phyloP scores from a whole-genome alignment of 768 basidiomycete genomes.

The Boletus coccyginus region DNA sequence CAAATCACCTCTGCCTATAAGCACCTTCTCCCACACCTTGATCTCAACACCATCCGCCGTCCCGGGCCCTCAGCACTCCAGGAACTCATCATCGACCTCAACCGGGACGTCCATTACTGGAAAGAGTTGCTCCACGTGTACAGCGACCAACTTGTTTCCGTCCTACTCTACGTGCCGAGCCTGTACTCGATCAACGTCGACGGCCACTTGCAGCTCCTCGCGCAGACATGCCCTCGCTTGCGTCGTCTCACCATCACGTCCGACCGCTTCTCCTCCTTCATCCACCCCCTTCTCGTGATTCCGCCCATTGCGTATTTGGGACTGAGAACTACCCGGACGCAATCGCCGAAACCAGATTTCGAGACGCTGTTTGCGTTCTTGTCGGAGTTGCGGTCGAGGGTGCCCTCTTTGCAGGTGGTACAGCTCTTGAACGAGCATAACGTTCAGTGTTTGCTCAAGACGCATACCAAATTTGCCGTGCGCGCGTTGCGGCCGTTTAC shows the following conservation, averaged over 20 bases:
- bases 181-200: background rate
- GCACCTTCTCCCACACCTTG: background rate
- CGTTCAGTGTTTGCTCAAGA: slow-evolving; percentile 15
- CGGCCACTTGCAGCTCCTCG: slow-evolving; percentile 5
- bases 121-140: slow-evolving; percentile 11
- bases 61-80: slow-evolving; percentile 7
- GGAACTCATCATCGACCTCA: slow-evolving; percentile 17
- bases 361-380: slow-evolving; percentile 12
- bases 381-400: slow-evolving; percentile 1
- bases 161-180: slow-evolving; percentile 6
- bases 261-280: background rate
- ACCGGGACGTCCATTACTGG: slow-evolving; percentile 1
- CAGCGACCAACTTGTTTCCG: slow-evolving; percentile 15
- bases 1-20: background rate
- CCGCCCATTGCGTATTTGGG: slow-evolving; percentile 19
- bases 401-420: slow-evolving; percentile 20
- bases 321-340: slow-evolving; percentile 3
- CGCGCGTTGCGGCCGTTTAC: slow-evolving; percentile 10
- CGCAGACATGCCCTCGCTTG: slow-evolving; percentile 14
- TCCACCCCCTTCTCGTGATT: background rate
- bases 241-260: slow-evolving; percentile 19
- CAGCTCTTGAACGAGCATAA: slow-evolving; percentile 18
- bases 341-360: slow-evolving; percentile 2
- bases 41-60: background rate
- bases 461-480: slow-evolving; percentile 10